A percentile compares a stretch with the other conserved stretches of the same genome.
Evolutionary conservation across 768 basidiomycete genomes (phyloP).

Genomic region (Boletellus ananas): DNA sequence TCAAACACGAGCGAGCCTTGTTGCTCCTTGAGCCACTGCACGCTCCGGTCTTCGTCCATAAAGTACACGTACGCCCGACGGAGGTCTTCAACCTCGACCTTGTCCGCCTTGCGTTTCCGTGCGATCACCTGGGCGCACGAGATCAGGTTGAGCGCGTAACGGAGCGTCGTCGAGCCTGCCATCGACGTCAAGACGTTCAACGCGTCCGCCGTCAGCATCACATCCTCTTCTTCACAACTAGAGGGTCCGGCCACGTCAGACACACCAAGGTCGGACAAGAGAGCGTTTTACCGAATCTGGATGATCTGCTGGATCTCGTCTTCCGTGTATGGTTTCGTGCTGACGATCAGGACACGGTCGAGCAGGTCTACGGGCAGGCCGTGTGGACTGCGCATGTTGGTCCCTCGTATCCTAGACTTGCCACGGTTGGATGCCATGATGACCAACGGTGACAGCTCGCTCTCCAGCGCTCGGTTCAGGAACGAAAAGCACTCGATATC

Average conservation of each 20-base stretch:
- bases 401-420: conserved; percentile 91
- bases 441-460: conserved; percentile 89
- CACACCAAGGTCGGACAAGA: no score
- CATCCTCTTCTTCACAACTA: conserved; percentile 95
- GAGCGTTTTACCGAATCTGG: conserved; percentile 64
- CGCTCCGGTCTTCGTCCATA: conserved; percentile 89
- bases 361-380: conserved; percentile 93
- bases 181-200: conserved; percentile 80
- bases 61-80: conserved; percentile 83
- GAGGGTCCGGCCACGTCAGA: not conserved
- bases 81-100: conserved; percentile 84
- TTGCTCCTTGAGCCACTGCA: conserved; percentile 88
- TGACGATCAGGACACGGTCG: conserved; percentile 94
- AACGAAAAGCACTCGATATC: conserved; percentile 99
- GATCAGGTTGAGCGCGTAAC: conserved; percentile 93
- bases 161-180: conserved; percentile 84
- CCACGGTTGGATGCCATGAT: conserved; percentile 99
- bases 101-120: conserved; percentile 72
- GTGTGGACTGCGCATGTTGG: conserved; percentile 91
- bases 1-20: conserved; percentile 73
- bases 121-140: conserved; percentile 88
- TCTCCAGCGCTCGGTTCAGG: conserved; percentile 93
- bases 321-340: conserved; percentile 78
- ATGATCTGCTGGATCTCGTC: conserved; percentile 91
- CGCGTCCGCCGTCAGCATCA: conserved; percentile 71